phyloP scores from a whole-genome alignment of 768 basidiomycete genomes.

The Ephemerocybe angulata region DNA sequence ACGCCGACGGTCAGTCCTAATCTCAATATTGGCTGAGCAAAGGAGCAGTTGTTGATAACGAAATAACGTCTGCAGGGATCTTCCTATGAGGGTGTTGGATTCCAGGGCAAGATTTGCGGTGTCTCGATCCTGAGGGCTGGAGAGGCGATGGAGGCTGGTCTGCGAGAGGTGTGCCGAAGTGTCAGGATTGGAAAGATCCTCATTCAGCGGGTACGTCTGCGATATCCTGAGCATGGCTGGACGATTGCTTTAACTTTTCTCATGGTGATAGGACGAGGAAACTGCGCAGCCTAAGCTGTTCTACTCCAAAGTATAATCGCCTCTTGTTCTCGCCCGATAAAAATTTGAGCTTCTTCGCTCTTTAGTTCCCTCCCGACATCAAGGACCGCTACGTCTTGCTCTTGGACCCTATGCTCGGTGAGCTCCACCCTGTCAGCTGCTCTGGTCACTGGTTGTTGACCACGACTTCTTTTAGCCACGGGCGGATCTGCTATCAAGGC shows the following conservation, averaged over 20 bases:
- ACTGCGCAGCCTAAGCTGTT: slow-evolving; percentile 92
- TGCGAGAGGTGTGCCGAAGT: slow-evolving; percentile 92
- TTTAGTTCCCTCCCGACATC: slow-evolving; percentile 89
- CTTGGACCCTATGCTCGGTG: slow-evolving; percentile 96
- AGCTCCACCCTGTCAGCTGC: too few relatives aligned
- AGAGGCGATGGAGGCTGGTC: slow-evolving; percentile 97
- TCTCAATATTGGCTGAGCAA: background rate
- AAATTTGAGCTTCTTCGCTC: background rate
- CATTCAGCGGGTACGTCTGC: slow-evolving; percentile 81
- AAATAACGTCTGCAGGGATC: slow-evolving; percentile 48
- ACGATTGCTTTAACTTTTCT: too few relatives aligned
- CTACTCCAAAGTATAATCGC: slow-evolving; percentile 66
- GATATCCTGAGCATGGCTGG: too few relatives aligned
- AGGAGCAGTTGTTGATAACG: background rate
- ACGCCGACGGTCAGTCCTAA: slow-evolving; percentile 70
- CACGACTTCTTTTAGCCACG: slow-evolving; percentile 51
- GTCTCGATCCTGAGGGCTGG: slow-evolving; percentile 94
- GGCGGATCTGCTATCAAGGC: slow-evolving; percentile 98
- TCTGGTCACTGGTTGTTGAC: background rate
- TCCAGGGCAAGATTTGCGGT: slow-evolving; percentile 95
- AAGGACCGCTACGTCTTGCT: slow-evolving; percentile 87
- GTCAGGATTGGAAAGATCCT: slow-evolving; percentile 97
- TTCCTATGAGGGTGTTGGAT: slow-evolving; percentile 86
- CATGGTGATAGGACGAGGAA: slow-evolving; percentile 85
- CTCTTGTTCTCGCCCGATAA: background rate